Conservation (phyloP, 805 yeast genomes). For the Cyberlindnera xylosilytica region DNA sequence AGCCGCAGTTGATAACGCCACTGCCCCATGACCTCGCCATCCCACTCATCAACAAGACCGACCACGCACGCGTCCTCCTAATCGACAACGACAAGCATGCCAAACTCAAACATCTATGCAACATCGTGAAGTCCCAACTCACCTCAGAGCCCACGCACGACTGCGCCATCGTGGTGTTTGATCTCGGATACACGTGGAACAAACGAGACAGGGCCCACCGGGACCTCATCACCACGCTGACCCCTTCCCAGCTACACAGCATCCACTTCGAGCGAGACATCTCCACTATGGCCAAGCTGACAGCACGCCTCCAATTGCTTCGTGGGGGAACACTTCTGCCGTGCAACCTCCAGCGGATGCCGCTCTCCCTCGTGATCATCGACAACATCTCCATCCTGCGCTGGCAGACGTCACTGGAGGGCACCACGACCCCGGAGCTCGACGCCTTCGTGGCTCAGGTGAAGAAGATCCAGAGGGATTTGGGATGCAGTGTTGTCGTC, state of each 20-base stretch:
- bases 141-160: neutral
- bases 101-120: neutral
- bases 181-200: constrained; percentile 15
- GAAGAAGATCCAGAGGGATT: neutral
- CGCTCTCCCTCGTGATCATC: constrained; percentile 5
- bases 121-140: neutral
- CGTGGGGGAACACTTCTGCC: neutral
- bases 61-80: neutral
- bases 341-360: too few relatives aligned
- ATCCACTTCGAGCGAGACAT: neutral
- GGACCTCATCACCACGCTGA: neutral
- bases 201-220: neutral
- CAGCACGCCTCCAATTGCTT: neutral
- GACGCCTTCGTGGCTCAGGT: constrained; percentile 1
- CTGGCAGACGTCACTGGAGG: neutral
- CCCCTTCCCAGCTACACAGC: neutral
- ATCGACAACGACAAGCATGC: neutral
- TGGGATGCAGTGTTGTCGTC: neutral
- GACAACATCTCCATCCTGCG: constrained; percentile 12
- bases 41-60: neutral
- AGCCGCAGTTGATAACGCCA: neutral
- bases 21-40: neutral
- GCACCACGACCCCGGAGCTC: neutral
- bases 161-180: constrained; percentile 3
- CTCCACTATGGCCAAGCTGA: neutral